These are phyloP conservation scores for Paraconiothyrium brasiliense DNA, from an alignment of 2,329 filamentous ascomycete genomes.

Conservation along the genomic window DNA sequence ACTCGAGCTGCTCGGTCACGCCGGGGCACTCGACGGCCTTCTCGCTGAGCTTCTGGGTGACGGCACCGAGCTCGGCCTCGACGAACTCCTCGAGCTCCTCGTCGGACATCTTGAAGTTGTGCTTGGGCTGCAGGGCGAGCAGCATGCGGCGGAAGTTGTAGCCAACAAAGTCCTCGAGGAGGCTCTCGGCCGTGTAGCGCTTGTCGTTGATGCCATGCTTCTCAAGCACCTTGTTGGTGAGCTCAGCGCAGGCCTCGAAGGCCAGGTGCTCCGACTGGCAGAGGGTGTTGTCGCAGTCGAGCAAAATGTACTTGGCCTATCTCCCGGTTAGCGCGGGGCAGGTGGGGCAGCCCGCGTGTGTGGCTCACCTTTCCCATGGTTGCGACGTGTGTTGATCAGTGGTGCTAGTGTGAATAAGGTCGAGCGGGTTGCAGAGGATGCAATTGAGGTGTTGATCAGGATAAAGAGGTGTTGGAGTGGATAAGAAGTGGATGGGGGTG, in stretches of 20 bases:
- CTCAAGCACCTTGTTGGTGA: constrained; percentile 85
- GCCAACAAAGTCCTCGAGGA: constrained; percentile 88
- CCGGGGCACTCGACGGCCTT: constrained; percentile 74
- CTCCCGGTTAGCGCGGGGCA: constrained; percentile 30
- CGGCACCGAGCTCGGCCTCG: constrained; percentile 78
- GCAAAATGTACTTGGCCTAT: constrained; percentile 60
- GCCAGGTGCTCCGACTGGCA: constrained; percentile 90
- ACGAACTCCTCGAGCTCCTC: constrained; percentile 80
- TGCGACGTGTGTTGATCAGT: constrained; percentile 24
- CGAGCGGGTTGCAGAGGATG: constrained; percentile 23
- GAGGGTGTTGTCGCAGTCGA: constrained; percentile 84
- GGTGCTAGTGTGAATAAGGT: constrained; percentile 15
- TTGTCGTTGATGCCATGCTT: constrained; percentile 68
- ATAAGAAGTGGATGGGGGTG: constrained; percentile 13
- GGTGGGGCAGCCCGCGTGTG: constrained; percentile 22
- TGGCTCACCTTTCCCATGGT: constrained; percentile 45
- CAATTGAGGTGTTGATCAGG: constrained; percentile 28
- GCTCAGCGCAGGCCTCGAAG: constrained; percentile 88
- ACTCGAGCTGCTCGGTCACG: constrained; percentile 72
- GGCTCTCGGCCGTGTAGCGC: constrained; percentile 79
- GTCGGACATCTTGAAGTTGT: constrained; percentile 73
- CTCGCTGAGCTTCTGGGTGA: constrained; percentile 80
- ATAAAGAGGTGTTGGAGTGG: constrained; percentile 20
- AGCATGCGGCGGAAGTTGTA: constrained; percentile 97
- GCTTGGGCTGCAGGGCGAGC: constrained; percentile 75